Evolutionary conservation across 1,139 yeast genomes (phyloP), one percentile per base, ranked within the genome.

Genomic region (Scheffersomyces quercinus): DNA sequence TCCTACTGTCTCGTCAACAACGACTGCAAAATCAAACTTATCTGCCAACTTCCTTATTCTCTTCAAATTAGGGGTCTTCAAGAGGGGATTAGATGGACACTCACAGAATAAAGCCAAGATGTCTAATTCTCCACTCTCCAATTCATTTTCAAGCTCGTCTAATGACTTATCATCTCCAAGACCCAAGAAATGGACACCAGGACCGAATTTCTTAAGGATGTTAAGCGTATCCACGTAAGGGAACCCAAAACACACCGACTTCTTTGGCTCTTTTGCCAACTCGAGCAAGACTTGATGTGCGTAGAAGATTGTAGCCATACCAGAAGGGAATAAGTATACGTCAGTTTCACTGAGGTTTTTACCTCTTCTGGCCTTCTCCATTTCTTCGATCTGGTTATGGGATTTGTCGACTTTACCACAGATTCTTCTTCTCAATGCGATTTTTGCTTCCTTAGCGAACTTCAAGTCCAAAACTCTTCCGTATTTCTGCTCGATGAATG

Each of bases 151-250:
- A 35, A 93, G 67, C 41, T 81, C 81, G 36, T 75, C 80, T 54
- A 93, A 69, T 2, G 95, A 85, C 10, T 70, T 73, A 48, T 82
- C 87, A 55, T 88, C 95, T 8, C 97, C 97, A 49, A 80, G 70
- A 1, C 97, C 97, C 51, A 83, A 81, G 62, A 90, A 91, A 53
- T 84, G 82, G 33, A 83, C 86, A 33, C 89, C 88, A 5, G 96
- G 90, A 13, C 98, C 98, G 75, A 91, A 93, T 61, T 90, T 91
- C 57, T 79, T 77, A 55, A 93, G 73, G 48, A 93, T 85, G 55
- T 88, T 89, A 46, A 89, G 72, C 0, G 98, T 91, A 60, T 93
- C 99, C 28, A 88, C 95, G 62, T 91, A 93, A 5, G 98, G 97
- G 65, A 91, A 90, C 0, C 99, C 98, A 65, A 87, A 90, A 66